Percentiles rank a stretch among this genome's conserved stretches.
phyloP scores from a whole-genome alignment of 2,329 filamentous ascomycete species.

The Paraphaeosphaeria minitans region DNA sequence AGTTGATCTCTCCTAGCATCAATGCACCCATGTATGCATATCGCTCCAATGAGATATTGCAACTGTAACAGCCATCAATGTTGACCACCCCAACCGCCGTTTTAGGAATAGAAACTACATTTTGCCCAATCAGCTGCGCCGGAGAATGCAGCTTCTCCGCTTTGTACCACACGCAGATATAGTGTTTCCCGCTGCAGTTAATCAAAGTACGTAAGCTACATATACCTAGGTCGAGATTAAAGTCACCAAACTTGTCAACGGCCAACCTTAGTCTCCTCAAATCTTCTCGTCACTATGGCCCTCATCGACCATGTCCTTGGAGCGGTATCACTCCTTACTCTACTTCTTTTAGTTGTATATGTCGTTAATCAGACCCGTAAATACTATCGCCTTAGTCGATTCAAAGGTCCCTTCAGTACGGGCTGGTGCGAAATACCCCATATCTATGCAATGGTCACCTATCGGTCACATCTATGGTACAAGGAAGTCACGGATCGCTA shows the following conservation, averaged over 20 bases:
- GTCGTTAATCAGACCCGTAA: neutral
- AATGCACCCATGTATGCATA: neutral
- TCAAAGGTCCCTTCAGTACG: slow-evolving; percentile 29
- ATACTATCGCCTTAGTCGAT: slow-evolving; percentile 11
- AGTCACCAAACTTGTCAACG: too few relatives aligned
- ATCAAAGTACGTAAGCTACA: neutral
- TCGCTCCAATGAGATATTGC: neutral
- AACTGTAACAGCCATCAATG: neutral
- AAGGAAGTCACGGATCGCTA: slow-evolving; percentile 29
- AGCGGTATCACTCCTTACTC: neutral
- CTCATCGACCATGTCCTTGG: neutral
- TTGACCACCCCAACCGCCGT: neutral
- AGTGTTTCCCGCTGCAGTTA: neutral
- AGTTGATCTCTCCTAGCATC: too few relatives aligned
- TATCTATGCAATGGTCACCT: slow-evolving; percentile 19
- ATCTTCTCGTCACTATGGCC: neutral
- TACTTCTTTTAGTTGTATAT: neutral
- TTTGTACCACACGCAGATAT: neutral
- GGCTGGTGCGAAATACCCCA: slow-evolving; percentile 34
- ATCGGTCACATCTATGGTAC: slow-evolving; percentile 25
- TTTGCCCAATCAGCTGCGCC: neutral
- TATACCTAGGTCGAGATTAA: neutral
- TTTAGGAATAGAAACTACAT: neutral
- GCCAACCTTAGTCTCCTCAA: neutral
- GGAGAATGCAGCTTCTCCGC: slow-evolving; percentile 1